Conservation (phyloP, 495 filamentous ascomycete genomes). For the Wilcoxina mikolae region DNA sequence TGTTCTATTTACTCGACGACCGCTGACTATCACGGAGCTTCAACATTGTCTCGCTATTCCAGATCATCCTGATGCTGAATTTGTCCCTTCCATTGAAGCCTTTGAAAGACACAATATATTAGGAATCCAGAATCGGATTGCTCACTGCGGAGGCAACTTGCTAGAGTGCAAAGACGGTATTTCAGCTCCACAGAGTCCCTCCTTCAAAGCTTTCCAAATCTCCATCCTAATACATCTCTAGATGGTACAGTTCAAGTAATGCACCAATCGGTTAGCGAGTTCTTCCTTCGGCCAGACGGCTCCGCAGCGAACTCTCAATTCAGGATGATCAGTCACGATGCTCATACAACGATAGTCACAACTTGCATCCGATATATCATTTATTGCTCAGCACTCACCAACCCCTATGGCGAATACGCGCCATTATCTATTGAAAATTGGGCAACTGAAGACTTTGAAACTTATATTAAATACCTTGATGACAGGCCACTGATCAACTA, state of each 20-base stretch:
- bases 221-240: not conserved
- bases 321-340: not conserved
- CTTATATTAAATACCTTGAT: not conserved
- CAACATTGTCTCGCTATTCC: not conserved
- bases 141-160: constrained; percentile 2
- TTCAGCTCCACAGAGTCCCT: not conserved
- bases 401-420: no score
- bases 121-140: not conserved
- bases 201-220: not conserved
- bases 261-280: constrained; percentile 6
- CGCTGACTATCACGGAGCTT: not conserved
- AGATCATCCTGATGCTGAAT: not conserved
- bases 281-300: not conserved
- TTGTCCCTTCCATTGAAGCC: not conserved
- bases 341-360: not conserved
- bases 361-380: not conserved
- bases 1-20: not conserved
- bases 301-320: not conserved
- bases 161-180: not conserved
- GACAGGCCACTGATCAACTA: not conserved
- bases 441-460: not conserved
- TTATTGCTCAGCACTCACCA: not conserved
- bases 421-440: not conserved
- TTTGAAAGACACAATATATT: not conserved
- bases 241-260: constrained; percentile 4